Evolutionary conservation across 2,329 filamentous ascomycete species (phyloP).

Genomic region (Stylonectria norvegica): DNA sequence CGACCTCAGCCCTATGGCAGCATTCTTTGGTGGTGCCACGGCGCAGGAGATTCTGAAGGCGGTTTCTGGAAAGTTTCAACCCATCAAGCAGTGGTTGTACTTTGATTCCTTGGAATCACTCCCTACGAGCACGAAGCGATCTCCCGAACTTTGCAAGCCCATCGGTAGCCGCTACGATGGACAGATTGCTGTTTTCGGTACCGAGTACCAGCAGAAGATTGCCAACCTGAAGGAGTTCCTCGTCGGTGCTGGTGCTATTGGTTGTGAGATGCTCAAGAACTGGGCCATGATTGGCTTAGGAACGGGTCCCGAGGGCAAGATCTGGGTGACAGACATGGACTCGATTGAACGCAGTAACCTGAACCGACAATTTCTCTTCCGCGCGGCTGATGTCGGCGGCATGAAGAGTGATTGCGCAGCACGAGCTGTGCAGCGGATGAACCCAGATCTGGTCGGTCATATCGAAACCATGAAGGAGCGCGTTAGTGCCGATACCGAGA

Average conservation of each 20-base stretch:
- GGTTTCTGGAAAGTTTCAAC: conserved; percentile 95
- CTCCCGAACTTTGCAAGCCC: conserved; percentile 85
- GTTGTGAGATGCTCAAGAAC: conserved; percentile 99
- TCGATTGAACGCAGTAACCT: conserved; percentile 99
- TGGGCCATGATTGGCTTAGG: conserved; percentile 98
- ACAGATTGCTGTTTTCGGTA: conserved; percentile 93
- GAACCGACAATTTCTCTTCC: conserved; percentile 95
- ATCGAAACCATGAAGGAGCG: conserved; percentile 84
- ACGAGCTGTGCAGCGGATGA: conserved; percentile 88
- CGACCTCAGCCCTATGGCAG: conserved; percentile 87
- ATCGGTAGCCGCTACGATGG: conserved; percentile 86
- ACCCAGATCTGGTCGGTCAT: conserved; percentile 83
- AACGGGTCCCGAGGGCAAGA: conserved; percentile 81
- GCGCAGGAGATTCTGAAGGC: conserved; percentile 96
- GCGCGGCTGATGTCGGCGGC: conserved; percentile 86
- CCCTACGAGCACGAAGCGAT: conserved; percentile 69
- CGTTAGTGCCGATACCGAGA: conserved; percentile 86
- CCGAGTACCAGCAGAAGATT: conserved; percentile 90
- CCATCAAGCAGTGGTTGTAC: conserved; percentile 94
- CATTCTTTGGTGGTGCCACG: conserved; percentile 88
- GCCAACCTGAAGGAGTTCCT: conserved; percentile 88
- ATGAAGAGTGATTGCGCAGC: conserved; percentile 97
- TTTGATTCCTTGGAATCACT: conserved; percentile 97
- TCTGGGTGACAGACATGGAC: conserved; percentile 95
- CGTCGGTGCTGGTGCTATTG: conserved; percentile 93